Evolutionary conservation across 1,139 yeast species (phyloP), one percentile per base, ranked within the genome.

Genomic region (Hemisphaericaspora lyxosophila): DNA sequence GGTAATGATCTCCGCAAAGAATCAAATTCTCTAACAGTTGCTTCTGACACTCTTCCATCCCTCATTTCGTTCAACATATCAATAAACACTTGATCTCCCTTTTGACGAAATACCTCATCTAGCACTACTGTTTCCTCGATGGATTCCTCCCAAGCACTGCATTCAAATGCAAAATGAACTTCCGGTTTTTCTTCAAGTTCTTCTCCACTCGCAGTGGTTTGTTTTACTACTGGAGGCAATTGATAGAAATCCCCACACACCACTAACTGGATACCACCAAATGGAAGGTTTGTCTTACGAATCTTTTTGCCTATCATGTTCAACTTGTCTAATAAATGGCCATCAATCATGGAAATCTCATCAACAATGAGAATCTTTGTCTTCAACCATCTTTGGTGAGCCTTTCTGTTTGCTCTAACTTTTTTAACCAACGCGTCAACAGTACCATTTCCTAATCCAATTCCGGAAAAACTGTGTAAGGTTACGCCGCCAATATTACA

Each of bases 191-290:
- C 49, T 7, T 38, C 41, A 11, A 47, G 31, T 23, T 52, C 56
- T 5, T 49, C 49, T 2, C 64, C 64, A 26, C 58, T 66, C 16
- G 49, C 46, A 33, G 45, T 40, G 7, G 50, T 42, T 16, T 51
- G 52, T 46, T 53, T 65, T 41, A 55, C 58, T 2, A 89, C 95
- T 0, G 97, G 97, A 0, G 97, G 97, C 30, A 89, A 65, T 57
- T 89, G 97, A 58, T 82, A 89, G 59, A 89, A 88, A 60, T 89
- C 97, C 4, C 97, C 97, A 57, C 94, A 84, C 31, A 86, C 75
- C 26, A 89, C 77, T 8, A 89, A 52, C 51, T 89, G 97, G 26
- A 89, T 84, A 0, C 96, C 97, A 12, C 97, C 97, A 67, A 89
- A 89, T 0, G 96, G 95, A 28, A 42, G 37, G 7, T 57, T 57